These are phyloP conservation scores for Pugionium dolabratum DNA, from an alignment of 345 rosid species.

Conservation along the genomic window DNA sequence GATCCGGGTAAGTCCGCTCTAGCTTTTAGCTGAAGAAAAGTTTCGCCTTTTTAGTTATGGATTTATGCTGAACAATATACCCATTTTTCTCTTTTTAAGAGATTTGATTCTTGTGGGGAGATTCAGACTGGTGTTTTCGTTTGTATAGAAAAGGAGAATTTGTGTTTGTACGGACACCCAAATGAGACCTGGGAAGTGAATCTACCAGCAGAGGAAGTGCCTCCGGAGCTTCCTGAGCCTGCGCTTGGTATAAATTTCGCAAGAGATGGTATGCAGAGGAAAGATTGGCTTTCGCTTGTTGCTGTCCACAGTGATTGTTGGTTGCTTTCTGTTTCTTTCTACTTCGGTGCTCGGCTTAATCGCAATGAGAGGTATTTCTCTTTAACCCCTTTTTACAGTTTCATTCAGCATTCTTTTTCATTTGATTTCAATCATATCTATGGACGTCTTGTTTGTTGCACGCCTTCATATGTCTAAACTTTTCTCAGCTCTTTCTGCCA, in stretches of 20 bases:
- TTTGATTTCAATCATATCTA: neutral
- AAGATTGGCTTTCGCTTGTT: slow-evolving; percentile 90
- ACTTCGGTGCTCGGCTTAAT: slow-evolving; percentile 89
- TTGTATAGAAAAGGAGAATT: slow-evolving; percentile 80
- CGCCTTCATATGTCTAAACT: slow-evolving; percentile 8
- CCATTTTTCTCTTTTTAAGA: neutral
- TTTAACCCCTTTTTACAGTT: neutral
- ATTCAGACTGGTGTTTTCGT: slow-evolving; percentile 4
- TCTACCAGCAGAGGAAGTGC: slow-evolving; percentile 42
- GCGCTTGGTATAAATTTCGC: slow-evolving; percentile 97
- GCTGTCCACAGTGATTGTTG: slow-evolving; percentile 40
- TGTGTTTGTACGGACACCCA: slow-evolving; percentile 92
- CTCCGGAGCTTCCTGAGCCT: slow-evolving; percentile 94
- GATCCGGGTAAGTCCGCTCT: slow-evolving; percentile 75
- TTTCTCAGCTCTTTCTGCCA: slow-evolving; percentile 6
- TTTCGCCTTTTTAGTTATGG: slow-evolving; percentile 8
- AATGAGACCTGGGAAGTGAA: slow-evolving; percentile 95
- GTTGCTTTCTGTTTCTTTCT: slow-evolving; percentile 97
- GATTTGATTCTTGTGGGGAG: slow-evolving; percentile 14
- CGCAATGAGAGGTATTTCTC: slow-evolving; percentile 74
- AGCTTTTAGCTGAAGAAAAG: neutral
- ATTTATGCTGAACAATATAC: neutral
- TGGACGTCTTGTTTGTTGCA: slow-evolving; percentile 2
- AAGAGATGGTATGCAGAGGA: slow-evolving; percentile 94
- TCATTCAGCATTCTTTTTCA: slow-evolving; percentile 6